phyloP scores from a whole-genome alignment of 768 basidiomycete genomes.

The Daedaleopsis sinensis region DNA sequence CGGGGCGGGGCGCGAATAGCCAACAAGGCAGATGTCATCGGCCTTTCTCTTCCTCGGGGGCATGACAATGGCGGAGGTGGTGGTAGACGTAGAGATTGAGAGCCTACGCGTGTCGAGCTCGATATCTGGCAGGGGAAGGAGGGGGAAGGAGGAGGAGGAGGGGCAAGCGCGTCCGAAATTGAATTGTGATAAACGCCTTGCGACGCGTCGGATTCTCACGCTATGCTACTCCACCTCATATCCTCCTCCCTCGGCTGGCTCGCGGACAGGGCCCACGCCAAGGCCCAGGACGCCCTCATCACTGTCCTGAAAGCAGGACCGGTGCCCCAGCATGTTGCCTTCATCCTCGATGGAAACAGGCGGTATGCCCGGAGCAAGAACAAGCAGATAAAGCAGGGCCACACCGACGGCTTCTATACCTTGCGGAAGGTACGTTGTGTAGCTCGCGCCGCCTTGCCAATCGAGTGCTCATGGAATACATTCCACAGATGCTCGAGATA shows the following conservation, averaged over 20 bases:
- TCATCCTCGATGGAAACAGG: constrained; percentile 98
- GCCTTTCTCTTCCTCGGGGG: constrained; percentile 25
- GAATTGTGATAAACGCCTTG: constrained; percentile 5
- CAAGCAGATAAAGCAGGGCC: constrained; percentile 74
- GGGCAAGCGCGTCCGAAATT: not conserved
- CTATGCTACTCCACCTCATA: constrained; percentile 29
- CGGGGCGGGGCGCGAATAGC: constrained; percentile 3
- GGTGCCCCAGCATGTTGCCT: constrained; percentile 86
- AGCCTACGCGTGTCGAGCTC: not conserved
- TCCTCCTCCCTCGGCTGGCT: constrained; percentile 29
- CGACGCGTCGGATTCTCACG: constrained; percentile 22
- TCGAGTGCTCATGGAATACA: not conserved
- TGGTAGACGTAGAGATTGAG: not conserved
- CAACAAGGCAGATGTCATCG: constrained; percentile 7
- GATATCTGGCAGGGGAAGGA: not conserved
- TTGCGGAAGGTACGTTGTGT: constrained; percentile 66
- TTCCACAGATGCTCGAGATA: constrained; percentile 76
- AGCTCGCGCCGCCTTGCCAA: not conserved
- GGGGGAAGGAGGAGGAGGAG: not conserved
- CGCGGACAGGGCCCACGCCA: constrained; percentile 17
- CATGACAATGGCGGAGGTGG: not conserved
- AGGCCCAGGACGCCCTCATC: constrained; percentile 54
- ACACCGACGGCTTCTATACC: constrained; percentile 81
- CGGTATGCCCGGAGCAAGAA: constrained; percentile 78
- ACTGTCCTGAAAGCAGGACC: constrained; percentile 79